Evolutionary conservation across 192 early-diverging fungal species (phyloP), one percentile per base, ranked within the genome.

Genomic region (Dispira parvispora): DNA sequence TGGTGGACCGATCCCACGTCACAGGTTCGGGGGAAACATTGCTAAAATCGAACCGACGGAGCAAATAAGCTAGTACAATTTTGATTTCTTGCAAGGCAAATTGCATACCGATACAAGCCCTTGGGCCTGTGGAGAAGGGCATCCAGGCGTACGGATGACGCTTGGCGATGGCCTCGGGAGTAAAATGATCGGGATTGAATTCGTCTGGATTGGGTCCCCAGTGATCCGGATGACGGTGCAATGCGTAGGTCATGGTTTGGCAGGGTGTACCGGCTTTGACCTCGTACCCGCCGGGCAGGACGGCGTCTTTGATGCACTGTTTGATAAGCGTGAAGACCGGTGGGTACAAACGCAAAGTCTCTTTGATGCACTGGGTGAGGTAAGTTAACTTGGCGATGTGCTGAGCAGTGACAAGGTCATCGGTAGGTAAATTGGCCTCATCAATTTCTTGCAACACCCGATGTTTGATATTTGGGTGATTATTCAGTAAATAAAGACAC

Each of bases 61-160:
- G 64, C 26, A 80, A 50, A 62, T 69, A 73, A 14, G 72, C 76
- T n/a, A 78, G 46, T 13, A 80, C 73, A 13, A 80, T 78, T 49
- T 75, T 79, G 11, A 75, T 73, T 65, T 84, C 82, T 67, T 76
- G 68, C 43, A 84, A 45, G 43, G 82, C 78, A 67, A 84, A 77
- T 53, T 74, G 75, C 52, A 76, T 67, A n/a, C 82, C 82, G 56
- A 84, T 77, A 57, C 82, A 84, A 8, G 69, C 66, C 14, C 80
- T 70, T 20, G 67, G 67, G 43, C 79, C 77, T 16, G 46, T 46
- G 11, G 71, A 74, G 57, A 81, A 81, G 11, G 79, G 78, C 46
- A 81, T 60, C 80, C 80, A 84, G 28, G 78, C 74, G 44, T 66
- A 74, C 3, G 50, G 45, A 14, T 69, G 70, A 38, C 78, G 67